Percentiles rank a stretch among this genome's conserved stretches.
Conservation (phyloP, 805 yeast genomes). For the Yamadazyma paraphyllophila region DNA sequence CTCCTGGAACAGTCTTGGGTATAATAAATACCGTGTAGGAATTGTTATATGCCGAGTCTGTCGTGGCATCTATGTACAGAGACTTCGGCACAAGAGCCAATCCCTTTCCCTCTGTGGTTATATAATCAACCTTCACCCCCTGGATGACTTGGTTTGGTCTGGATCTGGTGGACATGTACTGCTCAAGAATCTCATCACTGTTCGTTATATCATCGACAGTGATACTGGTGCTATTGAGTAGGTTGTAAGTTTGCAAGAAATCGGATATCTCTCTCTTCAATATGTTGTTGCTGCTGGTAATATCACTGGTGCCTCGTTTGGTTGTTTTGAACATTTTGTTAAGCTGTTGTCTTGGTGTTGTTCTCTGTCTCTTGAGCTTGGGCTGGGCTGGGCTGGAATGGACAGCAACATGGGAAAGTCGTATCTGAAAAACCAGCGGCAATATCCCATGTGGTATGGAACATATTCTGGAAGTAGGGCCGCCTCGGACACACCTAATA, state of each 20-base stretch:
- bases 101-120: slow-evolving; percentile 38
- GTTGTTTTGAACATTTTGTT: slow-evolving; percentile 17
- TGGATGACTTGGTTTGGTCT: slow-evolving; percentile 17
- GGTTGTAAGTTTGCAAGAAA: slow-evolving; percentile 15
- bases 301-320: slow-evolving; percentile 31
- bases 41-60: not conserved
- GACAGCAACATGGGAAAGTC: not conserved
- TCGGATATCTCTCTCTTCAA: slow-evolving; percentile 24
- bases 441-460: no score
- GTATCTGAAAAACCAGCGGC: not conserved
- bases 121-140: slow-evolving; percentile 23
- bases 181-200: slow-evolving; percentile 20
- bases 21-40: slow-evolving; percentile 26
- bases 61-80: slow-evolving; percentile 12
- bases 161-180: slow-evolving; percentile 21
- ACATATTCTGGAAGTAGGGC: no score
- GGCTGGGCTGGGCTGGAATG: not conserved
- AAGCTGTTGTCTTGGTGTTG: not conserved
- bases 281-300: slow-evolving; percentile 25
- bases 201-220: slow-evolving; percentile 18
- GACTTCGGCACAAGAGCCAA: slow-evolving; percentile 28
- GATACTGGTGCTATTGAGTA: slow-evolving; percentile 6
- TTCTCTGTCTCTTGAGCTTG: not conserved
- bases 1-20: slow-evolving; percentile 42
- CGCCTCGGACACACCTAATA: no score